phyloP scores from a whole-genome alignment of 2,329 filamentous ascomycete genomes.

The Calonectria pseudoturangicola region DNA sequence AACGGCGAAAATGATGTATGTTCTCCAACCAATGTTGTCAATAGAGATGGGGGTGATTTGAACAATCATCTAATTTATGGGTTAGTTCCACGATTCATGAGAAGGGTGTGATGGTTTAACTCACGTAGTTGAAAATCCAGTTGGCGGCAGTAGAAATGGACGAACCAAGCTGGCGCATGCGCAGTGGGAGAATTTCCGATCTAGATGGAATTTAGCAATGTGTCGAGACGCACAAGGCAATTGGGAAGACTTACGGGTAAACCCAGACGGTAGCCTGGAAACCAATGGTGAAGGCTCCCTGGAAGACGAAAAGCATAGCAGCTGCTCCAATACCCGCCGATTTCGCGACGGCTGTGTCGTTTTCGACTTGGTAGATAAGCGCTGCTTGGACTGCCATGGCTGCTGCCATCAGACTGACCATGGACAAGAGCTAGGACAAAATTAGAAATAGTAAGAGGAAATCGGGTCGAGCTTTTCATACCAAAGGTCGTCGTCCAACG shows the following conservation, averaged over 20 bases:
- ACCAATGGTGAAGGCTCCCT: conserved; percentile 63
- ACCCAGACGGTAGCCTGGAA: conserved; percentile 62
- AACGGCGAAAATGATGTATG: conserved; percentile 70
- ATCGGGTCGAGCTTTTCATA: neutral
- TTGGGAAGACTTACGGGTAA: conserved; percentile 49
- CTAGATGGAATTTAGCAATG: conserved; percentile 36
- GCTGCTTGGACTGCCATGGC: conserved; percentile 64
- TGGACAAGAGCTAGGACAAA: conserved; percentile 58
- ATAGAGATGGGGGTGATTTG: conserved; percentile 50
- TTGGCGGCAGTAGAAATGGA: conserved; percentile 59
- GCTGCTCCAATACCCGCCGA: conserved; percentile 62
- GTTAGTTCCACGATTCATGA: neutral
- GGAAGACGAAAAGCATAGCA: conserved; percentile 64
- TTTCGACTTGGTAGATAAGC: conserved; percentile 63
- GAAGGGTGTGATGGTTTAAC: neutral
- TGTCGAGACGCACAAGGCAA: neutral
- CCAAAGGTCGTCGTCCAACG: conserved; percentile 44
- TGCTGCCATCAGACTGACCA: conserved; percentile 63
- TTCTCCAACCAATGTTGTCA: conserved; percentile 67
- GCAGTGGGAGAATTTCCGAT: conserved; percentile 58
- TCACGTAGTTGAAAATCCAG: conserved; percentile 60
- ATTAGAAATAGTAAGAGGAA: neutral
- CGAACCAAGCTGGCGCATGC: conserved; percentile 57
- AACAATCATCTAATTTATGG: conserved; percentile 35
- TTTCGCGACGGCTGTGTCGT: conserved; percentile 57